A percentile compares a stretch with the other conserved stretches of the same genome.
Conservation (phyloP, 2,329 filamentous ascomycete species). For the Alternaria hordeiaustralica region DNA sequence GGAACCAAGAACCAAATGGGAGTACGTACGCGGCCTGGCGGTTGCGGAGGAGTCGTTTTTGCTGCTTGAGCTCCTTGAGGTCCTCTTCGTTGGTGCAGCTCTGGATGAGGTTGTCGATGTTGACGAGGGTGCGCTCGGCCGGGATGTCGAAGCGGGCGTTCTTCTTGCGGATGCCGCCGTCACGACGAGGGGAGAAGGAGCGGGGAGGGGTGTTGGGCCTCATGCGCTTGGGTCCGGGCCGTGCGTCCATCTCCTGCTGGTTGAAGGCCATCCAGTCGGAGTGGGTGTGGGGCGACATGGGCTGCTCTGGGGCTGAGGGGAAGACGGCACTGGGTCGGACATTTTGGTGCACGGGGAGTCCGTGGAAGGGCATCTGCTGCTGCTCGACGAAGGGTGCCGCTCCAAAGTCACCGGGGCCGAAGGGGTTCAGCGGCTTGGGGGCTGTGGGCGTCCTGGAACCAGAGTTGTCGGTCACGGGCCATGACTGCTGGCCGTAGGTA, state of each 20-base stretch:
- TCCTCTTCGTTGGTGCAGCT: conserved; percentile 88
- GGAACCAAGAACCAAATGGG: conserved; percentile 54
- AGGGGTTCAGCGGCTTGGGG: conserved; percentile 73
- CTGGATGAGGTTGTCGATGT: conserved; percentile 91
- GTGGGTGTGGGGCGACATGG: conserved; percentile 68
- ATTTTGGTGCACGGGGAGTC: conserved; percentile 47
- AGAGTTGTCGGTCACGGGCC: conserved; percentile 69
- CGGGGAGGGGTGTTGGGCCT: conserved; percentile 72
- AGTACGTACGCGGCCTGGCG: conserved; percentile 86
- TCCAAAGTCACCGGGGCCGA: conserved; percentile 59
- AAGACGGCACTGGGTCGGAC: conserved; percentile 59
- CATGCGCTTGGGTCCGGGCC: conserved; percentile 62
- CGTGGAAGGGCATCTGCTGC: conserved; percentile 49
- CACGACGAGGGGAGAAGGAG: conserved; percentile 76
- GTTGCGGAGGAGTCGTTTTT: conserved; percentile 93
- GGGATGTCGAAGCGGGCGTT: conserved; percentile 98
- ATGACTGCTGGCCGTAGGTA: conserved; percentile 60
- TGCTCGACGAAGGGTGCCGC: conserved; percentile 52
- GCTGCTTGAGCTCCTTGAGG: conserved; percentile 98
- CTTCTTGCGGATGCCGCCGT: conserved; percentile 97
- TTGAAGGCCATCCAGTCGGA: conserved; percentile 63
- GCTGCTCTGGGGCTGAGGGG: conserved; percentile 52
- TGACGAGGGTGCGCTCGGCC: conserved; percentile 87
- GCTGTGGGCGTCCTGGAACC: conserved; percentile 77
- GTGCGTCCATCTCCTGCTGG: conserved; percentile 58